Percentiles rank a stretch among this genome's conserved stretches.
These are phyloP conservation scores for Microcos paniculata DNA, from an alignment of 345 rosid species.

Conservation along the genomic window DNA sequence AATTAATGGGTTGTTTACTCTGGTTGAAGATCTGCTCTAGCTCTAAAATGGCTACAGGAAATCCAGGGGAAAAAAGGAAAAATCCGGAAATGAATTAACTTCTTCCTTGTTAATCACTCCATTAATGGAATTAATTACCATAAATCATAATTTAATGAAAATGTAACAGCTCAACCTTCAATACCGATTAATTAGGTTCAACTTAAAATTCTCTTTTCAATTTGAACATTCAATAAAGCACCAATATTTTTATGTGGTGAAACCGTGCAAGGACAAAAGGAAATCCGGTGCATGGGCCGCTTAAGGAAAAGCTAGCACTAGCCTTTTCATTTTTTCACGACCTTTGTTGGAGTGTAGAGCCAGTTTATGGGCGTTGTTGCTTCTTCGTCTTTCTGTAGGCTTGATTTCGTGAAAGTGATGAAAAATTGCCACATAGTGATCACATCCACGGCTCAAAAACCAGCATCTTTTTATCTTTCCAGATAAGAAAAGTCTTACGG, in stretches of 20 bases:
- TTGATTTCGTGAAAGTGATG: neutral
- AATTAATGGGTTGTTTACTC: neutral
- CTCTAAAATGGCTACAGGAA: too few species aligned
- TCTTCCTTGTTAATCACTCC: too few species aligned
- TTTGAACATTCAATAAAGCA: neutral
- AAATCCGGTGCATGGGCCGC: neutral
- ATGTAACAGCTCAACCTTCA: too few species aligned
- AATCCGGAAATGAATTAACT: too few species aligned
- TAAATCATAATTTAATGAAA: too few species aligned
- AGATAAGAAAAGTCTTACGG: neutral
- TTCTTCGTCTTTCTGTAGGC: neutral
- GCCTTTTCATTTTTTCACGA: neutral
- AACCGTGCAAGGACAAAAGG: neutral
- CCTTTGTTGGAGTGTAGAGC: conserved; percentile 14
- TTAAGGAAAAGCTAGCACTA: neutral
- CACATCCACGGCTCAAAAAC: conserved; percentile 1
- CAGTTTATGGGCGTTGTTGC: neutral
- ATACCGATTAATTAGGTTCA: too few species aligned
- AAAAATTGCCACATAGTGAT: neutral
- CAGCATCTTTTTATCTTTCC: conserved; percentile 10
- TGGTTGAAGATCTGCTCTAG: neutral
- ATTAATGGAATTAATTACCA: too few species aligned
- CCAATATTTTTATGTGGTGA: neutral
- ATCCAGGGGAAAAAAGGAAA: too few species aligned
- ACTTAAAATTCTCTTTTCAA: neutral